These are phyloP conservation scores for Crithidia acanthocephali DNA, from an alignment of 208 protist genomes.

Conservation along the genomic window DNA sequence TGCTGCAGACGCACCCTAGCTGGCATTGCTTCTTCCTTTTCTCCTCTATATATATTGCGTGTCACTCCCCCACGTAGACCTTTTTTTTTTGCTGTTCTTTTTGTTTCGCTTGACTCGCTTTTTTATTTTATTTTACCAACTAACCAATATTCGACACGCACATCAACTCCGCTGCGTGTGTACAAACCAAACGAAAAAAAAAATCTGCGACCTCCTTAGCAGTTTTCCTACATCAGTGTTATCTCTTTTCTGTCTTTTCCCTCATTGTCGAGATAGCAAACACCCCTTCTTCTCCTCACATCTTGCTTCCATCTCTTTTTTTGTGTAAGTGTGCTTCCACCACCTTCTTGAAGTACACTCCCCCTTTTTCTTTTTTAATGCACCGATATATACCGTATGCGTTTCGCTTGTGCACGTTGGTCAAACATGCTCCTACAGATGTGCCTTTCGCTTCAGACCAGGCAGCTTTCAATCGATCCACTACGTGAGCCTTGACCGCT, in stretches of 20 bases:
- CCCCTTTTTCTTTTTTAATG: background rate
- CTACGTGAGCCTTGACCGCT: background rate
- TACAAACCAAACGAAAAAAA: background rate
- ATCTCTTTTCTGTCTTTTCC: background rate
- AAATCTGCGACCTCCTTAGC: background rate
- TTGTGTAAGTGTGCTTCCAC: background rate
- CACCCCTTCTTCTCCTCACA: background rate
- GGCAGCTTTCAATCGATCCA: too few relatives aligned
- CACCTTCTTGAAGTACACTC: background rate
- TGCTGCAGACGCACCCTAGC: too few relatives aligned
- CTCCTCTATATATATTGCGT: background rate
- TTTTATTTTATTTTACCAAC: background rate
- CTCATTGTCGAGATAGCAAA: background rate
- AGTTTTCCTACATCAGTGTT: background rate
- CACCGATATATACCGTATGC: background rate
- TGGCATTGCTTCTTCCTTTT: background rate
- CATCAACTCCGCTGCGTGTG: conserved; percentile 1
- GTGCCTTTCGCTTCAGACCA: too few relatives aligned
- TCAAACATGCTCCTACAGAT: too few relatives aligned
- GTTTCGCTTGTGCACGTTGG: background rate
- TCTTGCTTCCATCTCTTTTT: background rate
- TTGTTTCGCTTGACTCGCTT: background rate
- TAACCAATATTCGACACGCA: background rate
- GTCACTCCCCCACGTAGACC: background rate
- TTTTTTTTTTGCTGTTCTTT: conserved; percentile 7